Percentiles rank a stretch among this genome's conserved stretches.
Conservation (phyloP, 2,329 filamentous ascomycete species). For the Bipolaris sorokiniana region DNA sequence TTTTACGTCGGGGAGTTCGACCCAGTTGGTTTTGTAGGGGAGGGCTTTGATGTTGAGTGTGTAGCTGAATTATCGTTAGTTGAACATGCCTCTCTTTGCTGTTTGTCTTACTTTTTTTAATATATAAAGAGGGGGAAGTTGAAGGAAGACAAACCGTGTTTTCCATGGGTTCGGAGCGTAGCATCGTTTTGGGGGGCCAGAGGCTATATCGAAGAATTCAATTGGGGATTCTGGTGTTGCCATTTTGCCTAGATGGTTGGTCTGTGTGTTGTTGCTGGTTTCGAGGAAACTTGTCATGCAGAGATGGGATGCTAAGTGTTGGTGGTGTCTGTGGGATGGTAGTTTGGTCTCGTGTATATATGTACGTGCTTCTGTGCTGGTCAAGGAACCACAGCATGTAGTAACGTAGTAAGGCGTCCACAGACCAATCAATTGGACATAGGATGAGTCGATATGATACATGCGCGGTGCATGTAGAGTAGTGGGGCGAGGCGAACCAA, state of each 20-base stretch:
- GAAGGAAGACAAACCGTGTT: conserved; percentile 35
- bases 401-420: neutral
- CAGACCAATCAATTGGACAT: neutral
- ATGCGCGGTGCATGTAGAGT: neutral
- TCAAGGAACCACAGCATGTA: neutral
- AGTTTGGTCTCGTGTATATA: neutral
- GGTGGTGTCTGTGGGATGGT: neutral
- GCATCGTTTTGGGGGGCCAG: conserved; percentile 44
- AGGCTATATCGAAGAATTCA: conserved; percentile 57
- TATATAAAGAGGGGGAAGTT: too few species aligned
- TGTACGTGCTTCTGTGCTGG: neutral
- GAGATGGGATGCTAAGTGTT: neutral
- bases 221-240: neutral
- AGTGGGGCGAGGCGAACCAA: neutral
- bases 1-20: conserved; percentile 59
- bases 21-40: conserved; percentile 60
- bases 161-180: conserved; percentile 59
- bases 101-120: neutral
- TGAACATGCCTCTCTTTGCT: neutral
- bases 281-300: neutral
- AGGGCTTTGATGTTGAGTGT: conserved; percentile 58
- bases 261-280: neutral
- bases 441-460: conserved; percentile 2
- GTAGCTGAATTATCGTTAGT: conserved; percentile 12
- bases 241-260: neutral